phyloP scores from a whole-genome alignment of 2,329 filamentous ascomycete genomes.

The Amauroascus niger region DNA sequence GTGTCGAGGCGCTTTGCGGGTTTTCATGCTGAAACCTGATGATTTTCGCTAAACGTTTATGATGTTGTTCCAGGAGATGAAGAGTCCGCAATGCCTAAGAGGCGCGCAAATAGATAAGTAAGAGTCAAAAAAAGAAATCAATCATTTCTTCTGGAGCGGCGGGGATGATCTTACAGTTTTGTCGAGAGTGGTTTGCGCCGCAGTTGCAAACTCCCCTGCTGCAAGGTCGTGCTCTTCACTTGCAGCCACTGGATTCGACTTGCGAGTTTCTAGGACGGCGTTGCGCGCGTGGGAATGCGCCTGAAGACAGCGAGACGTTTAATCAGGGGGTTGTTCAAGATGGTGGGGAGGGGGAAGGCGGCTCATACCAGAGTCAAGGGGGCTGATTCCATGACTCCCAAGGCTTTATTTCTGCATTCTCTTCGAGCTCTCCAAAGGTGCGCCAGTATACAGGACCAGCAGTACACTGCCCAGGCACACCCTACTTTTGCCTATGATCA shows the following conservation, averaged over 20 bases:
- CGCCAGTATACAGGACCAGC: no score
- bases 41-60: slow-evolving; percentile 70
- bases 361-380: slow-evolving; percentile 53
- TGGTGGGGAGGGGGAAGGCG: neutral
- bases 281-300: slow-evolving; percentile 84
- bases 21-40: slow-evolving; percentile 59
- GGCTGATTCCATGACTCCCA: slow-evolving; percentile 56
- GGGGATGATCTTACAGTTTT: slow-evolving; percentile 38
- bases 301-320: slow-evolving; percentile 35
- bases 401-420: neutral
- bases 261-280: slow-evolving; percentile 61
- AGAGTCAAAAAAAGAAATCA: neutral
- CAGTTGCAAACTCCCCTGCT: slow-evolving; percentile 77
- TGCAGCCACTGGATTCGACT: slow-evolving; percentile 64
- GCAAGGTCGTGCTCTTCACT: slow-evolving; percentile 81
- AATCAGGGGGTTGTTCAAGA: neutral
- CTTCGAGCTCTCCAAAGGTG: neutral
- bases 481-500: no score
- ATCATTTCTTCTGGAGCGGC: neutral
- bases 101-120: no score
- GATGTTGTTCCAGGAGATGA: slow-evolving; percentile 75
- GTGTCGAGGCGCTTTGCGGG: slow-evolving; percentile 24
- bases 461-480: no score
- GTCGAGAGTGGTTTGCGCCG: slow-evolving; percentile 61
- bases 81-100: slow-evolving; percentile 76